A percentile compares a stretch with the other conserved stretches of the same genome.
Evolutionary conservation across 805 yeast genomes (phyloP).

Genomic region (Wickerhamiella parazyma): DNA sequence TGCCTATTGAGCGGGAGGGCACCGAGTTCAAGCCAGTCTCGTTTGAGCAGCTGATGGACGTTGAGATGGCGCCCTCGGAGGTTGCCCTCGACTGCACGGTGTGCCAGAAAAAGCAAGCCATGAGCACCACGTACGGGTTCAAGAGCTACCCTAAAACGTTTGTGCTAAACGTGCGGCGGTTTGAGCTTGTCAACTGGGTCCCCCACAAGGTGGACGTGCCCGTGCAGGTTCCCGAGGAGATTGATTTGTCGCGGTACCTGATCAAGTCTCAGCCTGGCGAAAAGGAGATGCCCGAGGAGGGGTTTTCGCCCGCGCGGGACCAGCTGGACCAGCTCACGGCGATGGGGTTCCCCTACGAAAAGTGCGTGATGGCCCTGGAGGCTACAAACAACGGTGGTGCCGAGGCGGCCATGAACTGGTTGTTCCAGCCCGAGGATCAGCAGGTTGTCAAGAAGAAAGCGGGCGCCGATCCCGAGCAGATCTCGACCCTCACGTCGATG

Average conservation of each 20-base stretch:
- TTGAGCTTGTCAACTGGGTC: conserved; percentile 76
- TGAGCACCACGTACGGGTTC: conserved; percentile 37
- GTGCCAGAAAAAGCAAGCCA: conserved; percentile 25
- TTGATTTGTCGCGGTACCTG: conserved; percentile 32
- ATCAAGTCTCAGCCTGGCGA: conserved; percentile 32
- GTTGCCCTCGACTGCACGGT: conserved; percentile 47
- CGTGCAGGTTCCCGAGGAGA: conserved; percentile 35
- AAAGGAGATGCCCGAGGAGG: conserved; percentile 25
- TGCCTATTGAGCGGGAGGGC: conserved; percentile 33
- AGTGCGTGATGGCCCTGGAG: conserved; percentile 54
- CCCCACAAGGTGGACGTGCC: conserved; percentile 75
- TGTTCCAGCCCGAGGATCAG: conserved; percentile 31
- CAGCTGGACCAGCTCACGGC: conserved; percentile 38
- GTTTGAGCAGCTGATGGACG: conserved; percentile 36
- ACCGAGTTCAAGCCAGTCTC: conserved; percentile 34
- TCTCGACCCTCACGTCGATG: conserved; percentile 49
- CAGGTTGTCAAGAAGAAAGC: neutral
- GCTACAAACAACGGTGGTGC: conserved; percentile 49
- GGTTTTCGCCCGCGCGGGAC: conserved; percentile 39
- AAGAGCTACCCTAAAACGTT: conserved; percentile 57
- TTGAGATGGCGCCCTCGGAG: conserved; percentile 35
- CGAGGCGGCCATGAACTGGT: conserved; percentile 82
- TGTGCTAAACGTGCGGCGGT: conserved; percentile 62
- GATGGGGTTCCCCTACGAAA: conserved; percentile 78
- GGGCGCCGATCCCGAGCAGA: conserved; percentile 24